These are phyloP conservation scores for Hyphopichia buzzinii DNA, from an alignment of 1,139 yeast genomes.

Conservation along the genomic window DNA sequence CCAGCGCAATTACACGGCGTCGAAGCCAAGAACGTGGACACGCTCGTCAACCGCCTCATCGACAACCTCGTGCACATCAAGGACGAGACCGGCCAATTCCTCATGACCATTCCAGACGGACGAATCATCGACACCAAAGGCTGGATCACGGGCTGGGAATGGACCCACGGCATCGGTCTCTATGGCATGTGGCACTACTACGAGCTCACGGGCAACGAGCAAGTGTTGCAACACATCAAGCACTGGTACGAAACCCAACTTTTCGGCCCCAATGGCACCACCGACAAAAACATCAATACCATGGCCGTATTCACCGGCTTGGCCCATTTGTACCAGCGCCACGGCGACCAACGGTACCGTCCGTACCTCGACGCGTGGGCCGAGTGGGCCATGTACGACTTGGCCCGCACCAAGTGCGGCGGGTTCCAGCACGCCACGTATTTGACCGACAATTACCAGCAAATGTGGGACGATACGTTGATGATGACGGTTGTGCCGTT, in stretches of 20 bases:
- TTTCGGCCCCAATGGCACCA: conserved; percentile 26
- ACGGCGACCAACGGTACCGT: conserved; percentile 16
- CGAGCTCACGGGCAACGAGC: conserved; percentile 19
- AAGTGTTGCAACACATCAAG: conserved; percentile 18
- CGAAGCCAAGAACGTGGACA: conserved; percentile 12
- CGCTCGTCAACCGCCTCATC: conserved; percentile 13
- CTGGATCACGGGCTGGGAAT: conserved; percentile 37
- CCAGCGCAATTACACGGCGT: conserved; percentile 14
- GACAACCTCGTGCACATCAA: conserved; percentile 17
- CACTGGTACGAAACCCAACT: conserved; percentile 29
- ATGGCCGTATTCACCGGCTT: conserved; percentile 31
- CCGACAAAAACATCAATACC: conserved; percentile 32
- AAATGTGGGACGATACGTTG: conserved; percentile 35
- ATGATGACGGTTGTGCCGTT: conserved; percentile 37
- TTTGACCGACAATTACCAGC: conserved; percentile 25
- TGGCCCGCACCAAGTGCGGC: conserved; percentile 28
- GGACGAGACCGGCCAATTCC: conserved; percentile 26
- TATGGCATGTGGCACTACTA: conserved; percentile 37
- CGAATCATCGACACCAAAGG: conserved; percentile 32
- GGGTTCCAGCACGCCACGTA: conserved; percentile 35
- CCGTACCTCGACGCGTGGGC: conserved; percentile 33
- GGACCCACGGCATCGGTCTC: conserved; percentile 33
- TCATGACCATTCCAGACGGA: conserved; percentile 30
- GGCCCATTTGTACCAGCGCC: conserved; percentile 25
- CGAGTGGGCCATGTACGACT: conserved; percentile 31